Conservation (phyloP, 2,329 filamentous ascomycete species). For the Westerdykella aurantiaca region DNA sequence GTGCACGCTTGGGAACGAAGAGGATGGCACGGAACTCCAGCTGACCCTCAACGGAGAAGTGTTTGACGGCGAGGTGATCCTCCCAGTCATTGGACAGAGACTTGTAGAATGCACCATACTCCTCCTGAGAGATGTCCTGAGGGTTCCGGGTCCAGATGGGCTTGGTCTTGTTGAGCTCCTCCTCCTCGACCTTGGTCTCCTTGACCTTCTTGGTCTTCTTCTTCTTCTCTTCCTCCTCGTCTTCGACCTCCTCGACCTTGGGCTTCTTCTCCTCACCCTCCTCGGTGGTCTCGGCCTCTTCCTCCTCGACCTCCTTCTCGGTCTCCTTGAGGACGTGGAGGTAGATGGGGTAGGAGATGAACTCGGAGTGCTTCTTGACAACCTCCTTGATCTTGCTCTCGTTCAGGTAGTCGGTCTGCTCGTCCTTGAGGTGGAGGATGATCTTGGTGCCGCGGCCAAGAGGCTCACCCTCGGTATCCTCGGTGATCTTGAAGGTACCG, state of each 20-base stretch:
- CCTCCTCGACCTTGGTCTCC: slow-evolving; percentile 97
- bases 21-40: slow-evolving; percentile 99
- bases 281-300: slow-evolving; percentile 63
- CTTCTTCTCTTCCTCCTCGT: slow-evolving; percentile 81
- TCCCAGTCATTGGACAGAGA: slow-evolving; percentile 99
- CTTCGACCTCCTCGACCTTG: slow-evolving; percentile 89
- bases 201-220: slow-evolving; percentile 99
- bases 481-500: slow-evolving; percentile 89
- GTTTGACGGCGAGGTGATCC: slow-evolving; percentile 98
- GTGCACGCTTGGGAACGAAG: slow-evolving; percentile 98
- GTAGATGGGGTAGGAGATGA: slow-evolving; percentile 99
- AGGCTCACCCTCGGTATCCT: slow-evolving; percentile 84
- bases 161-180: slow-evolving; percentile 99
- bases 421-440: slow-evolving; percentile 97
- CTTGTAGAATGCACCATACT: slow-evolving; percentile 99
- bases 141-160: slow-evolving; percentile 99
- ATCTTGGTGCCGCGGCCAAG: slow-evolving; percentile 96
- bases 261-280: slow-evolving; percentile 89
- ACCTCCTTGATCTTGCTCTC: slow-evolving; percentile 99
- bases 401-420: slow-evolving; percentile 97
- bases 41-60: slow-evolving; percentile 99
- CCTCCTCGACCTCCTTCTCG: slow-evolving; percentile 96
- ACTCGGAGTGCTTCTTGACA: slow-evolving; percentile 99
- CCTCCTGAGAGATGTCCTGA: slow-evolving; percentile 87
- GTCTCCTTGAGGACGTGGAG: slow-evolving; percentile 99